Evolutionary conservation across 164 flowering plant genomes (phyloP).

Genomic region (Piper longum): DNA sequence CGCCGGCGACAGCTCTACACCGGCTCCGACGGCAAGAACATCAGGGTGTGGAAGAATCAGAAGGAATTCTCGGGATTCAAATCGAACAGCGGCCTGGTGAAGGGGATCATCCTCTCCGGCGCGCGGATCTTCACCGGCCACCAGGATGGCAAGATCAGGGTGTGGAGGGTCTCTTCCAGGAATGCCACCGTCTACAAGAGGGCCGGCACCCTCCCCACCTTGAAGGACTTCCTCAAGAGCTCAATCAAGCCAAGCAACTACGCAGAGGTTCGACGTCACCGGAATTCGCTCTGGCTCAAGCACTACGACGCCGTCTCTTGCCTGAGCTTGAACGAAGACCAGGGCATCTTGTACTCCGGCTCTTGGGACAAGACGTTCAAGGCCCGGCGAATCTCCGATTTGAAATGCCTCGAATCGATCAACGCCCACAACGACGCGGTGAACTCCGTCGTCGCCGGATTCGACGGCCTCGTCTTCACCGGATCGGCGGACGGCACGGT

Average conservation of each 20-base stretch:
- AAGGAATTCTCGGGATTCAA: conserved; percentile 62
- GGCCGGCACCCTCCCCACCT: conserved; percentile 47
- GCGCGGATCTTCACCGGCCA: conserved; percentile 80
- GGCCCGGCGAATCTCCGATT: conserved; percentile 57
- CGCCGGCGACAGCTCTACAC: conserved; percentile 54
- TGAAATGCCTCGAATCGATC: conserved; percentile 69
- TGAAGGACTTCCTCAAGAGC: conserved; percentile 47
- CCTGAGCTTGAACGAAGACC: conserved; percentile 49
- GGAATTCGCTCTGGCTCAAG: conserved; percentile 57
- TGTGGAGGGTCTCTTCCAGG: conserved; percentile 52
- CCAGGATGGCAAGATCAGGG: conserved; percentile 77
- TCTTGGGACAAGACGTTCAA: conserved; percentile 86
- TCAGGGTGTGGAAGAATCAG: conserved; percentile 71
- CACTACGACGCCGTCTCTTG: conserved; percentile 79
- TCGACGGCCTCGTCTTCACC: conserved; percentile 47
- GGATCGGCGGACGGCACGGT: conserved; percentile 86
- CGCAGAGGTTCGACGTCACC: conserved; percentile 38
- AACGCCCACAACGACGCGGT: conserved; percentile 80
- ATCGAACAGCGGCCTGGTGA: conserved; percentile 74
- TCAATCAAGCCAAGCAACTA: conserved; percentile 63
- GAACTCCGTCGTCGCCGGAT: conserved; percentile 49
- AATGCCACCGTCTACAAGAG: conserved; percentile 37
- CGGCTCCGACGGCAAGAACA: conserved; percentile 93
- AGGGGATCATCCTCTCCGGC: conserved; percentile 59
- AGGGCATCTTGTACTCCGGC: conserved; percentile 54